Evolutionary conservation across 495 filamentous ascomycete genomes (phyloP), one percentile per base, ranked within the genome.

Genomic region (Daldinia vernicosa): DNA sequence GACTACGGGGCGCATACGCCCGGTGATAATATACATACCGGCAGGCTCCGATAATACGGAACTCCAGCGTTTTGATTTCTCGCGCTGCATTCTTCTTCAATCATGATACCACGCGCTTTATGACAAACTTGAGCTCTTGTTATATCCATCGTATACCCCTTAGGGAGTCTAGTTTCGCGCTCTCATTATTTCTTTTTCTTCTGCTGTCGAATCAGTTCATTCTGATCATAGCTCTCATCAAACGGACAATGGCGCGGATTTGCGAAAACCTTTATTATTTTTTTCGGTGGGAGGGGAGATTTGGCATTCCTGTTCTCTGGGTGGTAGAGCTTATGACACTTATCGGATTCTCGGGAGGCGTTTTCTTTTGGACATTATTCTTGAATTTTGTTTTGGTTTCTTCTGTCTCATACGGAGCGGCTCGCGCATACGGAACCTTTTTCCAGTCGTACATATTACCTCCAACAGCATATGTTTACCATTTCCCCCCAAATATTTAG

Each of bases 71-170:
- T 70, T 58, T 54, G 67, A 60, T 55, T 64, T 60, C 39, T 26
- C 52, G 70, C 70, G 70, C 70, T 63, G 71, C 71, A 66, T 30
- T 56, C 24, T 58, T 51, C 58, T 52, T 69, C 60, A 37, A 54
- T 70, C 67, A 70, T 67, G 71, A 74, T 74, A 74, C 71, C 71
- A 73, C 55, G 66, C 66, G 70, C 70, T 69, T 69, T 66, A 74
- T 67, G 70, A 72, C 40, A 56, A 57, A 56, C 28, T 56, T 56
- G 30, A 56, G 53, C 53, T 56, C 53, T 39, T 61, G 54, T 73
- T 72, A 68, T 37, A 68, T 50, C 65, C 60, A 58, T 69, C 66
- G 66, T 73, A 73, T 74, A 74, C 71, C 66, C 70, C 60, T 50
- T 51, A 62, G 62, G 66, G 61, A 72, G 52, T 58, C 11, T 56